Conservation (phyloP, 495 filamentous ascomycete species). For the Hapsidospora chrysogenum region DNA sequence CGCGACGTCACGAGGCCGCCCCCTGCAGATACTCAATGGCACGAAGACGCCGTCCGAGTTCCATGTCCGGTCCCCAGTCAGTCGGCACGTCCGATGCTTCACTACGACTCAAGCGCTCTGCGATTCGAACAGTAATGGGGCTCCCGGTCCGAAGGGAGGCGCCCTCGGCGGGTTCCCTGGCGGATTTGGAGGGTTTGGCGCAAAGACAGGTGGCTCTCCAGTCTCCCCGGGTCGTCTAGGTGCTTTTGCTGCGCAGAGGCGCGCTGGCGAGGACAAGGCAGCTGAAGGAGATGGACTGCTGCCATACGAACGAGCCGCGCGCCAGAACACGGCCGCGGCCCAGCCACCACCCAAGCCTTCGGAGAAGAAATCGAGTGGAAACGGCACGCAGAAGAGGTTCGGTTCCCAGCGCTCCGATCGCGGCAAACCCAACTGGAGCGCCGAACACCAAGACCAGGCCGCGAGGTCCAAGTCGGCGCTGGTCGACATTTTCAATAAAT, state of each 20-base stretch:
- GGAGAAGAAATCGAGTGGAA: background rate
- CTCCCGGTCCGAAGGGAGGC: background rate
- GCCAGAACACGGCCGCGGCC: constrained; percentile 3
- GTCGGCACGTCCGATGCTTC: too few relatives aligned
- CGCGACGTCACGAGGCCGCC: background rate
- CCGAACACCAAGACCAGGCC: background rate
- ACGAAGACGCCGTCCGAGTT: too few relatives aligned
- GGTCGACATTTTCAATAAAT: constrained; percentile 1
- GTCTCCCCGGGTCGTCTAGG: background rate
- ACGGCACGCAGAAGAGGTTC: background rate
- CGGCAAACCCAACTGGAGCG: too few relatives aligned
- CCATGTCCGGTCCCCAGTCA: too few relatives aligned
- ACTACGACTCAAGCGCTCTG: too few relatives aligned
- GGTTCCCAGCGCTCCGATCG: background rate
- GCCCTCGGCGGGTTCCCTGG: background rate
- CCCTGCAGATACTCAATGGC: too few relatives aligned
- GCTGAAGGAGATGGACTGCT: constrained; percentile 4
- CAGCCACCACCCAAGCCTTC: too few relatives aligned
- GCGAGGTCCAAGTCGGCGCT: constrained; percentile 1
- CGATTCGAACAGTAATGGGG: background rate
- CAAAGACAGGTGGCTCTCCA: too few relatives aligned
- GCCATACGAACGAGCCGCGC: constrained; percentile 9
- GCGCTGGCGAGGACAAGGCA: background rate
- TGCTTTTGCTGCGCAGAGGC: background rate
- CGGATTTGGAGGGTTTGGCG: too few relatives aligned